Conservation (phyloP, 345 rosid species). For the Eucalyptus tenuipes region DNA sequence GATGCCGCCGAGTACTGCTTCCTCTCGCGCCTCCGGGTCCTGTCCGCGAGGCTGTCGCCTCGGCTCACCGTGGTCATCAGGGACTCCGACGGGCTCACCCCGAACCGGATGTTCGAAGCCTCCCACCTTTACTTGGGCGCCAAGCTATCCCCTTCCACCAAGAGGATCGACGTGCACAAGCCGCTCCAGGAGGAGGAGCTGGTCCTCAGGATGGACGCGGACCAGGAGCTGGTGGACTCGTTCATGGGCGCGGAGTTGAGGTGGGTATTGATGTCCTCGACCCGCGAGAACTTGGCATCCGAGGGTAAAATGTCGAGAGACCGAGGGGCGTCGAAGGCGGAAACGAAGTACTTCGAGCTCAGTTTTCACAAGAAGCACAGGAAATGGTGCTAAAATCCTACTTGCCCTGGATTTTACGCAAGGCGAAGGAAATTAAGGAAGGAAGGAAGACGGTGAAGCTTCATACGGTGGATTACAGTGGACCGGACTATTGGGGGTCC, state of each 20-base stretch:
- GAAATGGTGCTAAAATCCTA: slow-evolving; percentile 18
- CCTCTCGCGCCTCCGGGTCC: not conserved
- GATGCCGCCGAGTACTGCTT: not conserved
- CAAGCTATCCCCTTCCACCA: slow-evolving; percentile 9
- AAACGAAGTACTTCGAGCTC: slow-evolving; percentile 14
- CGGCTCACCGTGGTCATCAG: slow-evolving; percentile 23
- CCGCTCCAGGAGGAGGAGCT: slow-evolving; percentile 17
- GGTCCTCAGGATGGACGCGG: slow-evolving; percentile 9
- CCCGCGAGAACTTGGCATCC: not conserved
- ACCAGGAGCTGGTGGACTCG: slow-evolving; percentile 19
- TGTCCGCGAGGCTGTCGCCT: slow-evolving; percentile 4
- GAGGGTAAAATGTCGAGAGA: not conserved
- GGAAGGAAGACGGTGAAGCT: slow-evolving; percentile 23
- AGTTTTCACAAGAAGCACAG: slow-evolving; percentile 19
- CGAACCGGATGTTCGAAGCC: slow-evolving; percentile 27
- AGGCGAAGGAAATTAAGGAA: slow-evolving; percentile 9
- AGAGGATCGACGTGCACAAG: slow-evolving; percentile 18
- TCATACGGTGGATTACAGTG: slow-evolving; percentile 27
- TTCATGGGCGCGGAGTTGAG: slow-evolving; percentile 15
- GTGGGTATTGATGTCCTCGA: slow-evolving; percentile 19
- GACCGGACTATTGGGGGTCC: slow-evolving; percentile 31
- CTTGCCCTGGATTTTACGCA: slow-evolving; percentile 17
- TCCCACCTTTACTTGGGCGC: slow-evolving; percentile 21
- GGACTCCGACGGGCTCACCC: slow-evolving; percentile 25
- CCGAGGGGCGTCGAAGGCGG: not conserved